Conservation (phyloP, 2,329 filamentous ascomycete genomes). For the Microsporum audouinii region DNA sequence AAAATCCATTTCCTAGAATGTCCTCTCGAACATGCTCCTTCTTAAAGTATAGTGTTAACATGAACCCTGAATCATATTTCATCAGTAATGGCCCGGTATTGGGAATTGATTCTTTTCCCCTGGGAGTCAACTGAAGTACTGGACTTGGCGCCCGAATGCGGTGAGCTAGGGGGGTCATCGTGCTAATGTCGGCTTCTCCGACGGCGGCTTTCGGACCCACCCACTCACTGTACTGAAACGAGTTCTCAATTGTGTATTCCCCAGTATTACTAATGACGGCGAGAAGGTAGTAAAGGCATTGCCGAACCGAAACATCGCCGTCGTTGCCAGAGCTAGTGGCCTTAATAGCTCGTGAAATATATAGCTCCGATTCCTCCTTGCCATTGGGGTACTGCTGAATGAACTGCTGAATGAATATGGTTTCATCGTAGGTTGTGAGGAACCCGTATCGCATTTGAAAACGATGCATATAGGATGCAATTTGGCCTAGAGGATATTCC, state of each 20-base stretch:
- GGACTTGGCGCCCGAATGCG: neutral
- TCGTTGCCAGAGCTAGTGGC: neutral
- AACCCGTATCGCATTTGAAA: conserved; percentile 11
- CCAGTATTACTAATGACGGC: neutral
- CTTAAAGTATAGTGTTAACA: neutral
- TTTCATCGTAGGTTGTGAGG: conserved; percentile 11
- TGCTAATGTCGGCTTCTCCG: neutral
- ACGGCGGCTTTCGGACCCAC: no score
- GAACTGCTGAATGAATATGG: no score
- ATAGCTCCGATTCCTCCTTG: no score
- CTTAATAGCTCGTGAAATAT: no score
- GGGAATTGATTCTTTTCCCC: neutral
- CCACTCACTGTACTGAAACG: neutral
- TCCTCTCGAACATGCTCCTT: no score
- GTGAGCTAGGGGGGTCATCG: neutral
- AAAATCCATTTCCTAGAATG: no score
- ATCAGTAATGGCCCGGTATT: neutral
- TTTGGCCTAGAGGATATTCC: conserved; percentile 7
- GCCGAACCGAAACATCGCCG: conserved; percentile 5
- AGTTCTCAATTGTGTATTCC: neutral
- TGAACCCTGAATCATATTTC: neutral
- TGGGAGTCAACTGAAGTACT: neutral
- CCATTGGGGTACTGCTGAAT: no score
- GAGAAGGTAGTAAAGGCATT: conserved; percentile 9
- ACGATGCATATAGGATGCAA: conserved; percentile 11